phyloP scores from a whole-genome alignment of 441 rosid genomes.

The Populus hybrid region DNA sequence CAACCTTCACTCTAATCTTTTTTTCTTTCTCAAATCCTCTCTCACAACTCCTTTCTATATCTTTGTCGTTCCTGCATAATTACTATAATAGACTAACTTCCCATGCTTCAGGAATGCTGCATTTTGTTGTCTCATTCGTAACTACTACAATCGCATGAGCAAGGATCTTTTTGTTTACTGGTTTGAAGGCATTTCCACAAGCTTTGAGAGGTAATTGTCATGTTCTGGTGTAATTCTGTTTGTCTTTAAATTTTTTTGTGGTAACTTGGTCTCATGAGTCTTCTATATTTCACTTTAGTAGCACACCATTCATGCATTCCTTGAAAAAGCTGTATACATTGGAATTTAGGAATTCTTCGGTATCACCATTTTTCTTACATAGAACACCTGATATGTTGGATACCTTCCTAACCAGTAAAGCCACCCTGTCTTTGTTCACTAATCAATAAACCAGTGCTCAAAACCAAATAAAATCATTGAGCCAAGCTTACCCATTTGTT shows the following conservation, averaged over 20 bases:
- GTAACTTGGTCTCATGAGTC: background rate
- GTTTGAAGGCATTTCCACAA: constrained; percentile 79
- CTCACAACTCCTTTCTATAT: background rate
- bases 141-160: constrained; percentile 55
- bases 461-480: background rate
- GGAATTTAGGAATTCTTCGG: background rate
- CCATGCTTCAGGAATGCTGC: constrained; percentile 67
- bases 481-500: background rate
- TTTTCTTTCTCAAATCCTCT: background rate
- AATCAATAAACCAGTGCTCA: background rate
- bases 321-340: background rate
- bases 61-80: constrained; percentile 1
- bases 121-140: constrained; percentile 65
- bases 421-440: background rate
- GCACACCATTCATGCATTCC: background rate
- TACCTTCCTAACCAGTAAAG: background rate
- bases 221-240: background rate
- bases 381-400: background rate
- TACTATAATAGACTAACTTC: constrained; percentile 1
- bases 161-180: constrained; percentile 65
- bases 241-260: background rate
- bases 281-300: background rate
- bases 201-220: constrained; percentile 71
- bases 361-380: background rate
- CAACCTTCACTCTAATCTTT: background rate